Evolutionary conservation across 306 rosid genomes (phyloP), one percentile per base, ranked within the genome.

Genomic region (Prinsepia uniflora): DNA sequence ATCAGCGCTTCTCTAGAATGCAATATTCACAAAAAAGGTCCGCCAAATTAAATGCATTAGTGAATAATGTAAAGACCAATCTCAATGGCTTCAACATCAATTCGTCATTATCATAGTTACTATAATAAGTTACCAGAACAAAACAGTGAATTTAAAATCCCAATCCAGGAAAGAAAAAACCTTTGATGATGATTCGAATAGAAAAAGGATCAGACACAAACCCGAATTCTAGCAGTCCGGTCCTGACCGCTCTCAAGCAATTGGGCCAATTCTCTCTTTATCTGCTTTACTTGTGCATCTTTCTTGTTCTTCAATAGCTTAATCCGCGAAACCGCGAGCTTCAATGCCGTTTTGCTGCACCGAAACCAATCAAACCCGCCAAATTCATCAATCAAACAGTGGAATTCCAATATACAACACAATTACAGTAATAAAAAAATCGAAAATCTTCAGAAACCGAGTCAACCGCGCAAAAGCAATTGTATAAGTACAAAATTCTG

Each of bases 271-370:
- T 90, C 98, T 77, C 87, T 80, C 85, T 76, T 88, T 54, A 85
- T 79, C 80, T 87, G 92, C 88, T 53, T 87, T 39, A 90, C 71
- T 46, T 90, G 96, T 0, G 83, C 86, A 30, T 90, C 98, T 82
- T 88, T 88, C 85, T 85, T 93, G 66, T 93, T 93, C 84, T 81
- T 88, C 88, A 90, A 76, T 58, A 93, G 88, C 86, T 90, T 93
- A 47, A 88, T 88, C 15, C 98, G 83, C 6, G 97, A 85, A 58
- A 80, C 90, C 67, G 98, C 86, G 30, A 93, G 91, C 85, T 85
- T 93, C 88, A 93, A 74, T 14, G 92, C 74, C 55, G 96, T 93
- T 86, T 93, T 93, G 86, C 98, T 93, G 87, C 80, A 84, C n/a
- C 64, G 60, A 48, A 77, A 59, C 46, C 74, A 63, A 40, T 18